These are phyloP conservation scores for Kandelia obovata DNA, from an alignment of 345 rosid genomes.

Conservation along the genomic window DNA sequence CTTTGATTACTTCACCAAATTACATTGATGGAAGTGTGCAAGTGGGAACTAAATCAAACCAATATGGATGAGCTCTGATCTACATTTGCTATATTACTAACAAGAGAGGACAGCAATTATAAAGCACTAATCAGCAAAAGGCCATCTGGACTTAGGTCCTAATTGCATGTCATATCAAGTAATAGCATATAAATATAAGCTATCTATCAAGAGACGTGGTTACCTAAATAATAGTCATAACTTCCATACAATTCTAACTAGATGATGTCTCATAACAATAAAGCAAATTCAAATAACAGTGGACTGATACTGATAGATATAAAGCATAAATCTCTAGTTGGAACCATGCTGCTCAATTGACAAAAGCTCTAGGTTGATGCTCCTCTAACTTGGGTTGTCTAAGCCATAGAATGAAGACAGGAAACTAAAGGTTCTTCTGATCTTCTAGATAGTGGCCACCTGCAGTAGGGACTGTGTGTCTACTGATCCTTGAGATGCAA, in stretches of 20 bases:
- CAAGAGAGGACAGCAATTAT: no score
- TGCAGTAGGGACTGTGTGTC: constrained; percentile 3
- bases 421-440: constrained; percentile 8
- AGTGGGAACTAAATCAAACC: no score
- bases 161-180: no score
- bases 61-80: no score
- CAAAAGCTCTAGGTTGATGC: constrained; percentile 12
- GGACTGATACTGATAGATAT: neutral
- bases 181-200: no score
- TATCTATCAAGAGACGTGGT: neutral
- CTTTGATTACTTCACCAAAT: no score
- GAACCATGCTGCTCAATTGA: neutral
- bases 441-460: constrained; percentile 17
- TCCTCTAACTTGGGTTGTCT: constrained; percentile 13
- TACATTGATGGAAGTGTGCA: no score
- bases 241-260: neutral
- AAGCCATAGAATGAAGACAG: neutral
- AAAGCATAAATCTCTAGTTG: neutral
- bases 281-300: neutral
- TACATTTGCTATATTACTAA: no score
- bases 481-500: constrained; percentile 10
- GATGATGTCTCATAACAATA: neutral
- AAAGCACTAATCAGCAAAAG: no score
- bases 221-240: neutral
- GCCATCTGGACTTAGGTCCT: no score